Base-by-base conservation (phyloP, 306 rosid genomes). In the Cucurbita moschata region DNA sequence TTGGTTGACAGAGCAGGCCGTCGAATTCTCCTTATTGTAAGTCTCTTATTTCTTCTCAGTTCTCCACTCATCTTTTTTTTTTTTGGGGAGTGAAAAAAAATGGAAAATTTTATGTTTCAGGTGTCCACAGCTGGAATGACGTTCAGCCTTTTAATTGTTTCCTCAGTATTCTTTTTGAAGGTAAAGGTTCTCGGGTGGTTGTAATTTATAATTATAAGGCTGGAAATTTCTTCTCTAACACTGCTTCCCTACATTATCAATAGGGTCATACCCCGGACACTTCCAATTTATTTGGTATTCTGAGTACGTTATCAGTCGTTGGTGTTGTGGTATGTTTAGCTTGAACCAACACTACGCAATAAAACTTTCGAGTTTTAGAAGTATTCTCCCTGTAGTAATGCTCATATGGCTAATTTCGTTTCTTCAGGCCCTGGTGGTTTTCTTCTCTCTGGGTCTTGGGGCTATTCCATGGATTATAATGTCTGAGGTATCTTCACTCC, bases 381-480 rank as follows among this genome's bases (percentile, higher is more conserved):
- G n/a, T 43, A 10, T 2, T 12, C 42, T 74, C 44, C 54, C 39
- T 7, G 0, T 15, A 30, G 23, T 26, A 19, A 58, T 75, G 79
- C 69, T 37, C 53, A 37, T 53, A 57, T 26, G 10, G 9, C 58
- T 26, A 47, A 10, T 49, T 57, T 30, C 30, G 14, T 74, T 18
- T 10, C 10, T 73, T 65, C 78, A 91, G 97, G 81, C 77, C 44
- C 70, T 84, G 87, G 91, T 83, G 57, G 77, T 81, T 63, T 85
- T 84, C 39, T 91, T 82, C 87, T 88, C 96, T 76, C 82, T 91
- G 23, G 97, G 97, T 40, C 83, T 91, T 7, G 97, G 97, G 76
- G 88, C 97, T 53, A 87, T 91, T 83, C 97, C 97, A 23, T 91
- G 97, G 97, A 63, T 91, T 67, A 91, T 91, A 80, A 91, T 91